Evolutionary conservation across 2,329 filamentous ascomycete species (phyloP).

Genomic region (Fusarium oxysporum): DNA sequence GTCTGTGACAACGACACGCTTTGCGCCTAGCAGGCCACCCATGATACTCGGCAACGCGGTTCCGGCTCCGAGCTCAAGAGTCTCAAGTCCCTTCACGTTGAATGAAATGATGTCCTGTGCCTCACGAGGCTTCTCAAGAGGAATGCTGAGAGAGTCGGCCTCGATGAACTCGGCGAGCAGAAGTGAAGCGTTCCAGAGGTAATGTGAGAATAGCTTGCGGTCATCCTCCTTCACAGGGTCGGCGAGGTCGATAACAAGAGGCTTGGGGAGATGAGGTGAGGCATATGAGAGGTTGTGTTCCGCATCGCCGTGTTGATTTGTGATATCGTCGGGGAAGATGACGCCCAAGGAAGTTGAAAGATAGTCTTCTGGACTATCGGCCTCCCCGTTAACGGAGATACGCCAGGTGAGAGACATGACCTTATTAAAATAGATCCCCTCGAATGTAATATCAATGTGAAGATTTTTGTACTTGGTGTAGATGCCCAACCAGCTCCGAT

Average conservation of each 20-base stretch:
- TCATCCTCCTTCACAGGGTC: conserved; percentile 65
- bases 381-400: conserved; percentile 45
- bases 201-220: conserved; percentile 75
- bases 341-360: conserved; percentile 69
- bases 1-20: conserved; percentile 70
- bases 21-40: conserved; percentile 60
- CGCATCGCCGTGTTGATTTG: conserved; percentile 73
- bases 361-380: conserved; percentile 65
- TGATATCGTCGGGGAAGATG: conserved; percentile 76
- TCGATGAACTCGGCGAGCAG: conserved; percentile 68
- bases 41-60: conserved; percentile 66
- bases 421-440: not conserved
- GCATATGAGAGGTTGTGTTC: conserved; percentile 69
- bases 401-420: conserved; percentile 59
- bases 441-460: not conserved
- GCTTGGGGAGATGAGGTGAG: conserved; percentile 61
- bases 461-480: not conserved
- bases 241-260: conserved; percentile 58
- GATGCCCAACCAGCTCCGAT: conserved; percentile 6
- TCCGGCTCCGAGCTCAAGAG: conserved; percentile 76
- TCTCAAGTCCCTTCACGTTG: conserved; percentile 62
- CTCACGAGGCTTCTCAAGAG: conserved; percentile 29
- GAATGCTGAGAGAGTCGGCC: conserved; percentile 54
- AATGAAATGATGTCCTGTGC: conserved; percentile 48
- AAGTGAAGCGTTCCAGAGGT: conserved; percentile 76